Conservation (phyloP, 108 stramenopile species). For the Discostella pseudostelligera region DNA sequence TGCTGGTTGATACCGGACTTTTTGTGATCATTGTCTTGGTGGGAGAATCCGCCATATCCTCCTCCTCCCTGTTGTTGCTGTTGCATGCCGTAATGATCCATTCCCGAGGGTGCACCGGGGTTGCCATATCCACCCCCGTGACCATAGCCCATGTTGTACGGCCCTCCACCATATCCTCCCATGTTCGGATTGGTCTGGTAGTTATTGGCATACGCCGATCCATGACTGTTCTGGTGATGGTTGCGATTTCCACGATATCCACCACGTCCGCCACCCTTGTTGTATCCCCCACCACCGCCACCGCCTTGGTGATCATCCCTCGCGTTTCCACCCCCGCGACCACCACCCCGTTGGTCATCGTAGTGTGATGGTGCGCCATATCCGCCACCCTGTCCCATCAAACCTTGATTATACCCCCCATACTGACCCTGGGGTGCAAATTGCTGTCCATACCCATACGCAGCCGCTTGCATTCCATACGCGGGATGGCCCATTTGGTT, state of each 20-base stretch:
- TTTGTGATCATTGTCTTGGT: conserved; percentile 61
- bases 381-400: conserved; percentile 73
- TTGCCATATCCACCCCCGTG: conserved; percentile 64
- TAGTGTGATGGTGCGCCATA: conserved; percentile 72
- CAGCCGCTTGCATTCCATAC: conserved; percentile 60
- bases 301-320: conserved; percentile 68
- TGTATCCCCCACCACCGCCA: conserved; percentile 52
- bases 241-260: conserved; percentile 64
- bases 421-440: conserved; percentile 62
- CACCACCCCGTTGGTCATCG: conserved; percentile 59
- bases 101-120: conserved; percentile 45
- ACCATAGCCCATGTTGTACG: conserved; percentile 64
- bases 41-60: conserved; percentile 49
- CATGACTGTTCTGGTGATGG: conserved; percentile 55
- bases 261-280: conserved; percentile 56
- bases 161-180: conserved; percentile 65
- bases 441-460: conserved; percentile 68
- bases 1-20: conserved; percentile 50
- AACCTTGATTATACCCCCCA: conserved; percentile 63
- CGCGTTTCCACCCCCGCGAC: conserved; percentile 42
- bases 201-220: conserved; percentile 65
- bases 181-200: conserved; percentile 54
- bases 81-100: conserved; percentile 63
- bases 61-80: conserved; percentile 43
- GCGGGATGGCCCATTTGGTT: conserved; percentile 69